Percentiles rank a stretch among this genome's conserved stretches.
phyloP scores from a whole-genome alignment of 2,329 filamentous ascomycete genomes.

The Aspergillus texensis region DNA sequence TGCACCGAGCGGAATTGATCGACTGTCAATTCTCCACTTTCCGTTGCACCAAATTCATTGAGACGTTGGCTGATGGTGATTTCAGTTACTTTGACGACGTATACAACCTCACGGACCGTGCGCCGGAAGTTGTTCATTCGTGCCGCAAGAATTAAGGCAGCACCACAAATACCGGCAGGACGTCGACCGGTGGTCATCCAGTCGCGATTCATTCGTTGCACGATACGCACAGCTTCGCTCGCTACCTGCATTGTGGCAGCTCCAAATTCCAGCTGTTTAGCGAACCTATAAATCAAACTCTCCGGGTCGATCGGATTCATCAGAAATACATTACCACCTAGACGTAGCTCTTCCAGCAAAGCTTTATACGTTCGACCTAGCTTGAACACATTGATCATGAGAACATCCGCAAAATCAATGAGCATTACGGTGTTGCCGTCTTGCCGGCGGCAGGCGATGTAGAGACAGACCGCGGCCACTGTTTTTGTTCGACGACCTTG shows the following conservation, averaged over 20 bases:
- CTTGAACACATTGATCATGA: constrained; percentile 86
- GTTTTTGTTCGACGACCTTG: constrained; percentile 83
- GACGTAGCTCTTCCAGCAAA: constrained; percentile 63
- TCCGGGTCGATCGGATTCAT: constrained; percentile 81
- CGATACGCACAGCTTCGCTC: constrained; percentile 81
- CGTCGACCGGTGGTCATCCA: constrained; percentile 97
- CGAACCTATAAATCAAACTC: constrained; percentile 88
- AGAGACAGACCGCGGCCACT: constrained; percentile 88
- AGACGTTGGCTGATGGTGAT: constrained; percentile 89
- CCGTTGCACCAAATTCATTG: constrained; percentile 86
- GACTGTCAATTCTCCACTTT: constrained; percentile 81
- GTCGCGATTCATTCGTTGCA: constrained; percentile 91
- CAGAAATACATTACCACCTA: constrained; percentile 62
- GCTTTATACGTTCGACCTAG: constrained; percentile 88
- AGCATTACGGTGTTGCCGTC: constrained; percentile 84
- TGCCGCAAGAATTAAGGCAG: constrained; percentile 89
- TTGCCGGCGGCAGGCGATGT: constrained; percentile 80
- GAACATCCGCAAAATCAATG: constrained; percentile 89
- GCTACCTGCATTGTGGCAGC: constrained; percentile 80
- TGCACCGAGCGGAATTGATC: constrained; percentile 70
- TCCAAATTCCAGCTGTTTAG: constrained; percentile 88
- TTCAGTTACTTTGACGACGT: constrained; percentile 94
- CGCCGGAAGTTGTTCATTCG: constrained; percentile 98
- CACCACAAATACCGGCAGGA: constrained; percentile 90
- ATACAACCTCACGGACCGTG: constrained; percentile 92